Base-by-base conservation (phyloP, 2,329 filamentous ascomycete genomes). In the Dactylella cylindrospora region DNA sequence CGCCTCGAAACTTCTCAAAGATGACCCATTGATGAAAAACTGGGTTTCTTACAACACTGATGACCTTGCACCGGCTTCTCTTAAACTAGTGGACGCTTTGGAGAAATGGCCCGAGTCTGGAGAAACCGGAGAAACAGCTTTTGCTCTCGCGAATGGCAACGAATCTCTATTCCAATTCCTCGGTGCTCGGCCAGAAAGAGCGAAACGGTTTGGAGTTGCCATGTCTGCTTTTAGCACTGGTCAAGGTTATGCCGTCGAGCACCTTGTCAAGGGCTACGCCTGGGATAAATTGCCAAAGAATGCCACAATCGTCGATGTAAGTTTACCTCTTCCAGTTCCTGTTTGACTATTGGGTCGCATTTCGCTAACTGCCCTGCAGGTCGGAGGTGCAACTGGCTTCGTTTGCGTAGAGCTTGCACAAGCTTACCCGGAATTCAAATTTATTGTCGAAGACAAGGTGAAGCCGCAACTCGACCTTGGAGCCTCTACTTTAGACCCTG, bases 21-120 rank as follows among this genome's bases (percentile, higher is more conserved):
- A 77, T 50, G 76, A 82, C 66, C 65, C 68, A 1, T 68, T 71
- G 19, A 74, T 82, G 52, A 73, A 76, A 46, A 77, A 77, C 64
- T 83, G 80, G 78, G 73, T 81, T 3, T 76, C 77, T 12, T 79
- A 80, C 70, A 80, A 80, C 65, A 70, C 74, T 3, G 78, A 81
- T 49, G 79, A 81, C 61, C 73, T 65, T 12, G 68, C 69, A 12
- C 70, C 70, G 0, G 51, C 67, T 4, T 70, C 69, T 10, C 22
- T 50, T 3, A 49, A 65, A 26, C 41, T 72, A 36, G 62, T 67
- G 2, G 60, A 68, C 5, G 72, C 71, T 0, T 68, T 67, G 3
- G 64, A 68, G 43, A 65, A 64, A 44, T 73, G 68, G 68, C 67
- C 67, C 3, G 66, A 55, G 2, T 68, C 64, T 3, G 43, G 47